Evolutionary conservation across 2,329 filamentous ascomycete species (phyloP), one percentile per base, ranked within the genome.

Genomic region (Xylaria sp.): DNA sequence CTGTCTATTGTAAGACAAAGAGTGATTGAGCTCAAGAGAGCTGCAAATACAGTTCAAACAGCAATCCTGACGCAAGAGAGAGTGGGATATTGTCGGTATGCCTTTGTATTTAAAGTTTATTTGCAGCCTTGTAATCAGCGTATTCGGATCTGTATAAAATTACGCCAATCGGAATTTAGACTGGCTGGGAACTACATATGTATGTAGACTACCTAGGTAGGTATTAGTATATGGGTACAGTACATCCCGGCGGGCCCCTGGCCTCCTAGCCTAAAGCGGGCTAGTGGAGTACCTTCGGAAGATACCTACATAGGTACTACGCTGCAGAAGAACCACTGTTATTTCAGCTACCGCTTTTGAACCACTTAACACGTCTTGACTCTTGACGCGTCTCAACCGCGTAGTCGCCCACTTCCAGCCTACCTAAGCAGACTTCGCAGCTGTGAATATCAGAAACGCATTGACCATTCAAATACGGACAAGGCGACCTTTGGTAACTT

Each of bases 321-420:
- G 13, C 41, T 46, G 44, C 18, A 18, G 44, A 28, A 28, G 3
- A n/a, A 46, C 44, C 44, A 37, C n/a, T 62, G 61, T 54, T 28
- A 41, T 9, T 58, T 63, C 61, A 54, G 28, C 28, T 28, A 55
- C 60, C 31, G 23, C 23, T 61, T 66, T 23, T 52, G 52, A 59
- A 67, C 69, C 67, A 73, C 72, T 73, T 73, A 69, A 73, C 71
- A 65, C 71, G 71, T 13, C 52, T 69, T n/a, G 55, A 68, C 69
- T 13, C 52, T 69, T n/a, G 55, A 68, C 69, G 71, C 69, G 71
- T 34, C 34, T 60, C 44, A 54, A 48, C 12, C 70, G 68, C 64
- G 62, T 64, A 37, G 37, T 39, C 61, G n/a, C 46, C 56, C 56
- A 54, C 41, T 48, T 63, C 39, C n/a, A 10, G 51, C 28, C 28